phyloP scores from a whole-genome alignment of 768 basidiomycete species.

The Hericium rajendrae region DNA sequence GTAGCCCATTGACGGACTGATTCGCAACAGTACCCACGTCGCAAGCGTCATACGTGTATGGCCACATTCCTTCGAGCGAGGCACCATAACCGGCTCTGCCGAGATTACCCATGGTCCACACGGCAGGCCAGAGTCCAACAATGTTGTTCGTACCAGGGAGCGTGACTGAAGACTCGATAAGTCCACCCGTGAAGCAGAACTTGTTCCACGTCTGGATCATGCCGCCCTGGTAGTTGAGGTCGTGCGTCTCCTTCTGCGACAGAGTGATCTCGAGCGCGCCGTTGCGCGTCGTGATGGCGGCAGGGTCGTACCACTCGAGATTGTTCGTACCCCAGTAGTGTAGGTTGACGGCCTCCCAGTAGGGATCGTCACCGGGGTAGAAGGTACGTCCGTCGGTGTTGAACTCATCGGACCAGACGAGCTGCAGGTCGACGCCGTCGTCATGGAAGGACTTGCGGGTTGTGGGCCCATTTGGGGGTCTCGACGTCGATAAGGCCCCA shows the following conservation, averaged over 20 bases:
- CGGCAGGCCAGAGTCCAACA: conserved; percentile 63
- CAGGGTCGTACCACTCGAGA: conserved; percentile 82
- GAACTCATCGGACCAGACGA: conserved; percentile 89
- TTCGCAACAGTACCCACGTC: conserved; percentile 87
- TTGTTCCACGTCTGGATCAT: conserved; percentile 52
- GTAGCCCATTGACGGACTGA: conserved; percentile 64
- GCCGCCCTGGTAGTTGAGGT: conserved; percentile 40
- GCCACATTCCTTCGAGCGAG: conserved; percentile 78
- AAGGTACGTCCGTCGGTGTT: conserved; percentile 72
- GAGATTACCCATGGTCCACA: conserved; percentile 78
- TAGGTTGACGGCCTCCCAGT: conserved; percentile 38
- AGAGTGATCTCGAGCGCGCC: conserved; percentile 41
- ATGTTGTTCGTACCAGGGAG: conserved; percentile 62
- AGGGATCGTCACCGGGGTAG: conserved; percentile 65
- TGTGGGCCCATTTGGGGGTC: conserved; percentile 48
- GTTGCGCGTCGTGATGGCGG: conserved; percentile 34
- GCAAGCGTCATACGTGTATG: conserved; percentile 75
- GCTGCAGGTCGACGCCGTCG: conserved; percentile 47
- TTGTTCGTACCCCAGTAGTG: conserved; percentile 40
- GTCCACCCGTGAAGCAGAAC: conserved; percentile 88
- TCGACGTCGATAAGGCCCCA: conserved; percentile 49
- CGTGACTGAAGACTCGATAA: conserved; percentile 58
- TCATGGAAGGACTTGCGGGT: conserved; percentile 47
- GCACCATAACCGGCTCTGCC: conserved; percentile 88
- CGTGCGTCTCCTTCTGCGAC: conserved; percentile 53